Evolutionary conservation across 2,329 filamentous ascomycete species (phyloP).

Genomic region (Botryotinia narcissicola): DNA sequence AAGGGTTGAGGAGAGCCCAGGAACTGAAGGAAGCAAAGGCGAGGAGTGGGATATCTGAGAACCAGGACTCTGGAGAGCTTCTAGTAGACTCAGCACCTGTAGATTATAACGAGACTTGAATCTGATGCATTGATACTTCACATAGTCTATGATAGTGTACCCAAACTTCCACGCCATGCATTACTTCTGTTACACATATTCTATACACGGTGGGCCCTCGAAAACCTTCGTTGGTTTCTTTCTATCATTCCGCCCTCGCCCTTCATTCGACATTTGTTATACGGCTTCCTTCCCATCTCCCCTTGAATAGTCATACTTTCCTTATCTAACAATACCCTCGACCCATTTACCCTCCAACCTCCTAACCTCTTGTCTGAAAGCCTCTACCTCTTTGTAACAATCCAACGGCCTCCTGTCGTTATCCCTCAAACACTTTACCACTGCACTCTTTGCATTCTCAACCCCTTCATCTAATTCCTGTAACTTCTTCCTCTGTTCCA

Average conservation of each 20-base stretch:
- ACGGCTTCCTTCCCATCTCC: not conserved
- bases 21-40: slow-evolving; percentile 22
- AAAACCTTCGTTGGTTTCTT: not conserved
- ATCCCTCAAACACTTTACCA: slow-evolving; percentile 76
- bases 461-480: slow-evolving; percentile 69
- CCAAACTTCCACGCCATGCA: not conserved
- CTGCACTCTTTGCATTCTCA: slow-evolving; percentile 69
- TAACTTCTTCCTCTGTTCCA: slow-evolving; percentile 62
- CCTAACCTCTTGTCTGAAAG: slow-evolving; percentile 85
- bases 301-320: not conserved
- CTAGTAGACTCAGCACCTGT: not conserved
- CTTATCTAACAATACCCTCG: slow-evolving; percentile 64
- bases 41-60: not conserved
- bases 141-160: not conserved
- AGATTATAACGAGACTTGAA: slow-evolving; percentile 7
- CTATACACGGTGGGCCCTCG: slow-evolving; percentile 17
- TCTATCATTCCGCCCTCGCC: not conserved
- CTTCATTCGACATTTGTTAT: not conserved
- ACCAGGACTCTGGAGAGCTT: not conserved
- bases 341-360: slow-evolving; percentile 85
- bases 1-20: slow-evolving; percentile 53
- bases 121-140: not conserved
- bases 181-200: slow-evolving; percentile 23
- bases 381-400: slow-evolving; percentile 91
- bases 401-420: slow-evolving; percentile 87